Base-by-base conservation (phyloP, 2,329 filamentous ascomycete species). In the Lojkania enalia region DNA sequence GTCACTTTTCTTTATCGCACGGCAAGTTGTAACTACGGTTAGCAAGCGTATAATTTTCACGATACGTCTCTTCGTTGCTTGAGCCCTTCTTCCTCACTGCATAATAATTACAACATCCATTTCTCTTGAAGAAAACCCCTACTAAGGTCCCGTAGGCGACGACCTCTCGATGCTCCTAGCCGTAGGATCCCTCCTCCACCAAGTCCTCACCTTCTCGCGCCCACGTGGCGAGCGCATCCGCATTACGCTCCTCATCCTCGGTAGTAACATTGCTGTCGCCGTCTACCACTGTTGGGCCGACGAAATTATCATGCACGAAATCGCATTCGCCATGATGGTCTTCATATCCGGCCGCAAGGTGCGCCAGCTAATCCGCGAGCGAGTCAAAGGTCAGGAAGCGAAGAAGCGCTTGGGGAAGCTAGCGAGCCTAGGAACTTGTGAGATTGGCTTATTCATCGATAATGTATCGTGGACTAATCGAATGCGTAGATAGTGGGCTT, bases 81-180 rank as follows among this genome's bases (percentile, higher is more conserved):
- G n/a, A n/a, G n/a, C n/a, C n/a, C n/a, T n/a, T n/a, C n/a, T n/a
- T n/a, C n/a, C n/a, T n/a, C n/a, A n/a, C n/a, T n/a, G n/a, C n/a
- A n/a, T n/a, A n/a, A n/a, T n/a, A n/a, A n/a, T n/a, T n/a, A n/a
- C n/a, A n/a, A n/a, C n/a, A n/a, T n/a, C n/a, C n/a, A n/a, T n/a
- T n/a, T n/a, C n/a, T n/a, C n/a, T n/a, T n/a, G n/a, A n/a, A n/a
- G n/a, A n/a, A n/a, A n/a, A n/a, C n/a, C n/a, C n/a, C n/a, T n/a
- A n/a, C n/a, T n/a, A n/a, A n/a, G n/a, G n/a, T n/a, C n/a, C n/a
- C n/a, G n/a, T 32, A 65, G 74, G 72, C 50, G 81, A 83, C 52
- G 80, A 84, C 54, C 66, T 83, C n/a, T 77, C 78, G 42, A 83
- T 82, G 80, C 73, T 82, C 20, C 63, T 78, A 11, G 72, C 82